Evolutionary conservation across 768 basidiomycete genomes (phyloP), one percentile per base, ranked within the genome.

Genomic region (Pleurotus giganteus): DNA sequence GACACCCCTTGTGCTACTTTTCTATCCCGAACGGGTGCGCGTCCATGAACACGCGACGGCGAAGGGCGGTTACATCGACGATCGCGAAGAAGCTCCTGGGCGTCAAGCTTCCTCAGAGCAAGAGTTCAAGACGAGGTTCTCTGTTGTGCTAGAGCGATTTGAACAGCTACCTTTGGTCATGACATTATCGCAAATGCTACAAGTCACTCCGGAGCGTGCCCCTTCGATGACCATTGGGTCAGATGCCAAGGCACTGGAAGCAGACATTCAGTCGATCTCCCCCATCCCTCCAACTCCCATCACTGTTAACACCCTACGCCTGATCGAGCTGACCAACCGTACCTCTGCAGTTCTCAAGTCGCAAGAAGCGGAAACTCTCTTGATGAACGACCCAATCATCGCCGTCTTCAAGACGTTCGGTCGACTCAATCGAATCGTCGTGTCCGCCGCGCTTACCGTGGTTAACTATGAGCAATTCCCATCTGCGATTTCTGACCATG

Each of bases 281-380:
- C 29, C 47, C 6, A 13, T 6, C 28, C 54, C 32, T 50, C 55
- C 2, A 17, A 53, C 13, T 27, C 58, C 56, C 11, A 70, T 84
- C 47, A 70, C 74, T 7, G 75, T 96, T 31, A 83, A 92, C 59
- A 89, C 89, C 0, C 78, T 98, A 2, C 92, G 95, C 19, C 78
- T 98, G 5, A 83, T 98, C 61, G 94, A 98, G 66, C 74, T 98
- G 42, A 90, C 91, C 1, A 87, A 87, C 32, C 88, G 97, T 56
- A 91, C 91, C 1, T 94, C 91, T 2, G 88, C 89, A 1, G 83
- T 96, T 29, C 82, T 98, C 69, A 88, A 84, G 64, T 90, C 89
- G 1, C 83, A 89, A 49, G 86, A 85, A 57, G 82, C 86, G 1
- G 89, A 91, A 21, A 73, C 80, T 2, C 74, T 94, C 24, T 76